Evolutionary conservation across 495 filamentous ascomycete species (phyloP).

Genomic region (Aspergillus homomorphus): DNA sequence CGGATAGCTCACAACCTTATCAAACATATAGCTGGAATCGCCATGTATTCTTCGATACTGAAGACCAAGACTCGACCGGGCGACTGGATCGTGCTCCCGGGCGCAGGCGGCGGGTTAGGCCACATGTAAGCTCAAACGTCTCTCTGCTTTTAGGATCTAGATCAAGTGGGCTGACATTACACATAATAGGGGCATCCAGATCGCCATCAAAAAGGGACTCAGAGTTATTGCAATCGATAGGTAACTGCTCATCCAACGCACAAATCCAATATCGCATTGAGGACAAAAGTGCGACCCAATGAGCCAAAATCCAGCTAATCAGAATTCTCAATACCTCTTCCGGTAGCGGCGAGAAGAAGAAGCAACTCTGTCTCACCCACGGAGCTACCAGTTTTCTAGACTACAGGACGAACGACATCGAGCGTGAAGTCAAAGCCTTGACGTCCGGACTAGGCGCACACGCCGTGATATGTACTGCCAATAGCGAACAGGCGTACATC

Average conservation of each 20-base stretch:
- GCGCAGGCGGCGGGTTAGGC: slow-evolving; percentile 44
- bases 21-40: slow-evolving; percentile 34
- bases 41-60: slow-evolving; percentile 48
- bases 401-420: slow-evolving; percentile 38
- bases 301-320: neutral
- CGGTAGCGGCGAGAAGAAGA: slow-evolving; percentile 43
- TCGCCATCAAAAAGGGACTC: slow-evolving; percentile 39
- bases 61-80: slow-evolving; percentile 40
- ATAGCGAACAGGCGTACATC: slow-evolving; percentile 37
- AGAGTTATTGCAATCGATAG: slow-evolving; percentile 45
- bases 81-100: slow-evolving; percentile 41
- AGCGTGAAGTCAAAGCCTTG: slow-evolving; percentile 28
- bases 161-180: neutral
- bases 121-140: slow-evolving; percentile 33
- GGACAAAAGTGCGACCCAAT: too few species aligned
- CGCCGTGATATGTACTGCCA: slow-evolving; percentile 45
- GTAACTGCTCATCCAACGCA: slow-evolving; percentile 16
- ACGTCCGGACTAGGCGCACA: slow-evolving; percentile 41
- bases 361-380: slow-evolving; percentile 37
- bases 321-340: neutral
- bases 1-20: neutral
- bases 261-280: neutral
- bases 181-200: slow-evolving; percentile 38
- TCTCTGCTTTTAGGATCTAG: neutral
- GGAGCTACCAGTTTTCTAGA: slow-evolving; percentile 41